Evolutionary conservation across 805 yeast species (phyloP).

Genomic region (Sugiyamaella lignohabitans): DNA sequence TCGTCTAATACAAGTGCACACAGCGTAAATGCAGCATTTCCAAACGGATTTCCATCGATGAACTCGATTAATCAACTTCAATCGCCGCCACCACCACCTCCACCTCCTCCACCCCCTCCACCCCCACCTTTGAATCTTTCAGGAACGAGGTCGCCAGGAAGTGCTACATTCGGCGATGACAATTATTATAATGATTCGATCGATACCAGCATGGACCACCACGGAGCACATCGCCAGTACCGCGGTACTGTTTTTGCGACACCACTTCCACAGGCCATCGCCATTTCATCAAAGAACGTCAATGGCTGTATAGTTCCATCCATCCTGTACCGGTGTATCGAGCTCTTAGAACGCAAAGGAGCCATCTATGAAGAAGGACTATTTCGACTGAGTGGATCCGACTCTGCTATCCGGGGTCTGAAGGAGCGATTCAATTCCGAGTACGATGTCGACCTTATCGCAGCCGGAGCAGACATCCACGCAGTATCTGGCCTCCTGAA

Average conservation of each 20-base stretch:
- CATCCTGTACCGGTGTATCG: conserved; percentile 68
- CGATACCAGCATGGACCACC: background rate
- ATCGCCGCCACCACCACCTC: too few relatives aligned
- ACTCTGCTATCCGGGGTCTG: conserved; percentile 61
- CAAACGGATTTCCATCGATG: background rate
- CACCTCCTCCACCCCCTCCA: background rate
- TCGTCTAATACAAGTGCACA: background rate
- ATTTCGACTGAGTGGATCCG: conserved; percentile 85
- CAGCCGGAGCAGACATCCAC: conserved; percentile 53
- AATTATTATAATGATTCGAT: background rate
- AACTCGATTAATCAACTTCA: too few relatives aligned
- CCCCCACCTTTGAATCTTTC: background rate
- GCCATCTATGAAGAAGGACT: conserved; percentile 88
- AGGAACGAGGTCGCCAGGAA: background rate
- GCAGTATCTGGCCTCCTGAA: conserved; percentile 83
- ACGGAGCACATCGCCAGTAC: too few relatives aligned
- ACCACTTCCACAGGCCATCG: conserved; percentile 47
- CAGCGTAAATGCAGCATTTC: background rate
- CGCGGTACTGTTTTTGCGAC: conserved; percentile 49
- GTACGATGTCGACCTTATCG: conserved; percentile 62
- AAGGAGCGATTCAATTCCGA: conserved; percentile 62
- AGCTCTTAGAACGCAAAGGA: conserved; percentile 53
- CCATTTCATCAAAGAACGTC: conserved; percentile 43
- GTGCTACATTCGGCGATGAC: background rate
- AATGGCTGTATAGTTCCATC: conserved; percentile 57